Base-by-base conservation (phyloP, 768 basidiomycete species). In the Lanmaoa rubissima region DNA sequence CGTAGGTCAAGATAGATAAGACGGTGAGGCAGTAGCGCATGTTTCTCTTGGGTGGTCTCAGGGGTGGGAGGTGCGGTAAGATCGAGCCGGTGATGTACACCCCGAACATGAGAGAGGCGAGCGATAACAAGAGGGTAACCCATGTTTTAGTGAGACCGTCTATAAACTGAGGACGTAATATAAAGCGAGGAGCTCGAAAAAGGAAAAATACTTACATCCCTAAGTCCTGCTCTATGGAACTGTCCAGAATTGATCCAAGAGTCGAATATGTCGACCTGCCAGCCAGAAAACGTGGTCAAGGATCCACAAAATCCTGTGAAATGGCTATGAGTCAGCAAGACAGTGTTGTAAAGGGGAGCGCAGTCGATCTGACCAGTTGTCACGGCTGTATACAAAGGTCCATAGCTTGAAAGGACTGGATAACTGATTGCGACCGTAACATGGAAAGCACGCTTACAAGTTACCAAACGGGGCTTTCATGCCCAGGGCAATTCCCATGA, bases 221-320 rank as follows among this genome's bases (percentile, higher is more conserved):
- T 77, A 34, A 98, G 77, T 50, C 91, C 86, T 48, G 79, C 77
- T 47, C 88, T 81, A 53, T 78, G 69, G 46, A 78, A 80, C 11
- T 76, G 70, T 36, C 76, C 75, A 3, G 79, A 73, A 68, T 98
- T 92, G 1, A 88, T 77, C 85, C 94, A 98, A 0, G 93, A 89
- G 51, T 80, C 72, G 66, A 96, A 98, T 0, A 93, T 73, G 58
- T 95, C 92, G 11, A 91, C 68, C 72, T 98, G 92, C 97, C 97
- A 98, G 38, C 87, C 83, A 16, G 95, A 97, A 76, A 98, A 98
- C 2, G 94, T 98, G 11, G 97, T 99, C 63, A 98, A 73, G 2
- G 93, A 96, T 4, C 96, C 97, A 67, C 97, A 98, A 71, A 98
- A 93, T 14, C 93, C 94, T 88, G 57, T 48, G 28, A 44, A 16